Percentiles rank a stretch among this genome's conserved stretches.
phyloP scores from a whole-genome alignment of 2,329 filamentous ascomycete genomes.

The Aspergillaceae sp. region DNA sequence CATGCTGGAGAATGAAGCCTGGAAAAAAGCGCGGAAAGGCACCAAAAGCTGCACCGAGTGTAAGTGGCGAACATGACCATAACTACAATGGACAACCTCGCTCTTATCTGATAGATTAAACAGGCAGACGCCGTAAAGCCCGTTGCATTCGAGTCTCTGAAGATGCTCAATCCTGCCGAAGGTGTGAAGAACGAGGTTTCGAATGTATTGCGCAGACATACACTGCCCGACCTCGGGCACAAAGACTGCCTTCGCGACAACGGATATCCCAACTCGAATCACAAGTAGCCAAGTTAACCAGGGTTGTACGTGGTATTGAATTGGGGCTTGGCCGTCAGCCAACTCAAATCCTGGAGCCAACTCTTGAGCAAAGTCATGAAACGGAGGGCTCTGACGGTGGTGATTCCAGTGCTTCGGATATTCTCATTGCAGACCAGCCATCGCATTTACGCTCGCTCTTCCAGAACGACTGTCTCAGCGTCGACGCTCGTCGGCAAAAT shows the following conservation, averaged over 20 bases:
- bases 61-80: constrained; percentile 3
- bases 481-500: constrained; percentile 4
- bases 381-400: constrained; percentile 7
- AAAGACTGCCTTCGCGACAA: constrained; percentile 9
- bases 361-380: not conserved
- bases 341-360: not conserved
- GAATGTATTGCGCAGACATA: constrained; percentile 9
- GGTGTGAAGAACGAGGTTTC: constrained; percentile 10
- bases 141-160: constrained; percentile 10
- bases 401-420: constrained; percentile 8
- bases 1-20: too few relatives aligned
- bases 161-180: constrained; percentile 9
- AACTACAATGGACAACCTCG: not conserved
- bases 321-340: constrained; percentile 5
- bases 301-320: constrained; percentile 7
- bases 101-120: too few relatives aligned
- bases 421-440: constrained; percentile 5
- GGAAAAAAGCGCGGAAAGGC: constrained; percentile 8
- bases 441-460: constrained; percentile 11
- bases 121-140: constrained; percentile 13
- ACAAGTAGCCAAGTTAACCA: constrained; percentile 9
- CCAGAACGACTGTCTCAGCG: constrained; percentile 13
- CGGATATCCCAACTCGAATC: constrained; percentile 12
- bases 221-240: constrained; percentile 3
- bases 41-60: constrained; percentile 15